A percentile compares a stretch with the other conserved stretches of the same genome.
Evolutionary conservation across 352 stramenopile genomes (phyloP).

Genomic region (Phytopythium chamaehyphon): DNA sequence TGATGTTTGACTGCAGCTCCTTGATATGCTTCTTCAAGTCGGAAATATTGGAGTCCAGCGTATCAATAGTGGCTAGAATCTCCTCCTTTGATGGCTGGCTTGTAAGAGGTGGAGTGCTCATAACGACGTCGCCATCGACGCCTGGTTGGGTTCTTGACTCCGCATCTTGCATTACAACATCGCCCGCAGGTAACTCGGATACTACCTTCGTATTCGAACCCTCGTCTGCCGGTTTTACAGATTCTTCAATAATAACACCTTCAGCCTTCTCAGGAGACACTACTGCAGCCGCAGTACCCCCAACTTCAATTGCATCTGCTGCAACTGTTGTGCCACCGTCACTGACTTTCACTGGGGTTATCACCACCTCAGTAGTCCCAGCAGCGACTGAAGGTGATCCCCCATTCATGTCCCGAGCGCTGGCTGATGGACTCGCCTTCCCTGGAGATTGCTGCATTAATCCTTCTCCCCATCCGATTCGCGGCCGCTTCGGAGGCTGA

Average conservation of each 20-base stretch:
- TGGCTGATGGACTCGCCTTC: background rate
- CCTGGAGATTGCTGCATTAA: constrained; percentile 34
- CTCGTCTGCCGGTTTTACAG: too few species aligned
- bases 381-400: too few species aligned
- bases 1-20: constrained; percentile 38
- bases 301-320: constrained; percentile 8
- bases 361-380: background rate
- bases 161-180: background rate
- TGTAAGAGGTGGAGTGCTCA: constrained; percentile 1
- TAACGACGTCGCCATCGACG: background rate
- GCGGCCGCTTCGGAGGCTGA: constrained; percentile 62
- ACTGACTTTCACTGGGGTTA: too few species aligned
- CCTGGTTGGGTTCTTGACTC: background rate
- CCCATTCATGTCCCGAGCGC: background rate
- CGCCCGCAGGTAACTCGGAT: too few species aligned
- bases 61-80: constrained; percentile 78
- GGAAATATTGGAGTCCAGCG: constrained; percentile 63
- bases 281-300: constrained; percentile 1
- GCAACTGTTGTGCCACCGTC: background rate
- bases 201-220: too few species aligned
- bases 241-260: background rate
- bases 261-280: constrained; percentile 8
- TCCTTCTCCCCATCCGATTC: constrained; percentile 80
- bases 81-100: constrained; percentile 62
- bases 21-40: constrained; percentile 72